These are phyloP conservation scores for Geotrichum armillariae DNA, from an alignment of 1,139 yeast species.

Conservation along the genomic window DNA sequence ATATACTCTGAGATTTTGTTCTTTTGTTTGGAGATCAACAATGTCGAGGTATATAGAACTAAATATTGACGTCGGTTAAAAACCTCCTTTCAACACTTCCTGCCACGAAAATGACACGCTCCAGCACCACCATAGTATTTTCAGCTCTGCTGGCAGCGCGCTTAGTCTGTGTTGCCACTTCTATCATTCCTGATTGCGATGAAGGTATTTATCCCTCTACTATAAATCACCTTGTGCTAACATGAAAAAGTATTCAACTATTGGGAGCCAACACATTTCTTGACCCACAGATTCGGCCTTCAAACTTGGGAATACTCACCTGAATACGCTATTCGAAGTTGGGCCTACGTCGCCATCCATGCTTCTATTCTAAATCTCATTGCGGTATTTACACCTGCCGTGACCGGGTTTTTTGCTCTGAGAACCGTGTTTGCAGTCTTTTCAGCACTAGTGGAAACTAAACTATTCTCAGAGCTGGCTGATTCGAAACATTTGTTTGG, in stretches of 20 bases:
- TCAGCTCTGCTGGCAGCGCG: conserved; percentile 39
- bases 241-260: conserved; percentile 81
- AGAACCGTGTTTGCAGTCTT: conserved; percentile 55
- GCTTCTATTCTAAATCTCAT: conserved; percentile 32
- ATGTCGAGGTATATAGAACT: no score
- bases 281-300: conserved; percentile 81
- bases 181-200: conserved; percentile 84
- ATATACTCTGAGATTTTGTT: no score
- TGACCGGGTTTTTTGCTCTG: conserved; percentile 31
- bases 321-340: conserved; percentile 81
- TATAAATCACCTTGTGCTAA: no score
- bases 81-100: no score
- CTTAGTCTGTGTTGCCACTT: conserved; percentile 49
- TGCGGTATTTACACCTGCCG: conserved; percentile 6
- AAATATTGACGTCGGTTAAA: no score
- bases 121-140: conserved; percentile 6
- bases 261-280: conserved; percentile 84
- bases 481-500: conserved; percentile 14
- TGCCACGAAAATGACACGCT: conserved; percentile 14
- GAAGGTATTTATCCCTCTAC: conserved; percentile 42
- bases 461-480: conserved; percentile 40
- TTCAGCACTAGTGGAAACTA: conserved; percentile 56
- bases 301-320: conserved; percentile 98
- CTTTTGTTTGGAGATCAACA: no score
- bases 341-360: conserved; percentile 56